Conservation (phyloP, 139 green algal genomes). For the Mesostigma viride region DNA sequence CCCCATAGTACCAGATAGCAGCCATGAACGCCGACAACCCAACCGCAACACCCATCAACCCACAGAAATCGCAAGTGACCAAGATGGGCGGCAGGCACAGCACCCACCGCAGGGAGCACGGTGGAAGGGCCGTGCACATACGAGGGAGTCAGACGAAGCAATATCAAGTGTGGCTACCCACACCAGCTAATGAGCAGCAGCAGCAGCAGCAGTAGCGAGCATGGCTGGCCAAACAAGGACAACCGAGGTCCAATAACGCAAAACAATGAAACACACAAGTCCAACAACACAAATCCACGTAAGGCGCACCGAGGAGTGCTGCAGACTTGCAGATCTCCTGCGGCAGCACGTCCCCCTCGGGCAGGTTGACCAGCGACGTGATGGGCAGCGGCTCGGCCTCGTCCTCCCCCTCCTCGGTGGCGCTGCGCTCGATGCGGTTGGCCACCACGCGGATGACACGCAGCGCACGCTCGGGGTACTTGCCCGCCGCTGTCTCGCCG, state of each 20-base stretch:
- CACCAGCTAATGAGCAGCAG: no score
- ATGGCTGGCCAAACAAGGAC: neutral
- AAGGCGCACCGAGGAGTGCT: conserved; percentile 35
- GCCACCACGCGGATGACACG: conserved; percentile 54
- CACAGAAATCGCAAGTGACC: no score
- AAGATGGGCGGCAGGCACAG: no score
- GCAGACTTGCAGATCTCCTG: conserved; percentile 61
- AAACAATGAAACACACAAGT: neutral
- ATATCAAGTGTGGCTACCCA: no score
- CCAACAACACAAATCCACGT: neutral
- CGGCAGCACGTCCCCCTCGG: conserved; percentile 43
- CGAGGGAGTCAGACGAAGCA: no score
- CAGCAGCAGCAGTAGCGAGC: no score
- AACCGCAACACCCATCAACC: no score
- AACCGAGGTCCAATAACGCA: neutral
- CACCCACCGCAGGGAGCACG: no score
- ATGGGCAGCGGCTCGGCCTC: conserved; percentile 37
- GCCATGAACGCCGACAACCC: no score
- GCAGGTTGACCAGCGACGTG: conserved; percentile 25
- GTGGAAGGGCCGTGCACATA: no score
- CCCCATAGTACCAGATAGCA: no score
- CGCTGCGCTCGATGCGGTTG: conserved; percentile 46
- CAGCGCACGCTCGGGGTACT: conserved; percentile 59
- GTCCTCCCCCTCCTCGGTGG: conserved; percentile 37
- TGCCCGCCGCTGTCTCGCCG: conserved; percentile 63